A percentile compares a stretch with the other conserved stretches of the same genome.
Conservation (phyloP, 2,329 filamentous ascomycete species). For the Neodidymelliopsis sp. region DNA sequence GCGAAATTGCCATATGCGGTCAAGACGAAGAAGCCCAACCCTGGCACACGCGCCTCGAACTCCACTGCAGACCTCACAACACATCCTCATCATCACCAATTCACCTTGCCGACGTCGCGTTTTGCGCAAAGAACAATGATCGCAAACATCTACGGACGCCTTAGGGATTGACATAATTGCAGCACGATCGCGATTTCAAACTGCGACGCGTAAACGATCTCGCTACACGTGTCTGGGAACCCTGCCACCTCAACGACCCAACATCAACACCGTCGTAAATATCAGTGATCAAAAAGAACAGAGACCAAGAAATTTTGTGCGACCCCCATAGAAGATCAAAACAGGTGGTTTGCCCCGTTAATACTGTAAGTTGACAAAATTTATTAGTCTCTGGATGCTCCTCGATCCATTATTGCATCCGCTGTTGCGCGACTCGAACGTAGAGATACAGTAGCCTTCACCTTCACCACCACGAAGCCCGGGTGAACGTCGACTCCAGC, state of each 20-base stretch:
- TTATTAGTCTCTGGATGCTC: neutral
- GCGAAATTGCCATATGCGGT: conserved; percentile 10
- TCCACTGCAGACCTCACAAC: conserved; percentile 13
- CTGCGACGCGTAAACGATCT: conserved; percentile 37
- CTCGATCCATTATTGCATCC: neutral
- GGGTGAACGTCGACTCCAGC: neutral
- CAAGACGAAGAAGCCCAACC: conserved; percentile 18
- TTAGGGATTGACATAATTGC: neutral
- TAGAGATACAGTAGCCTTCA: neutral
- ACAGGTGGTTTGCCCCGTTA: no score
- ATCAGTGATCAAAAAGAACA: conserved; percentile 16
- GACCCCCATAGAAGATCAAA: no score
- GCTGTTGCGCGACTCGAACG: neutral
- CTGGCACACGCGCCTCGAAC: conserved; percentile 30
- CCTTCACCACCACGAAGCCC: neutral
- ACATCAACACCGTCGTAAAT: conserved; percentile 20
- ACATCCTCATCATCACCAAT: conserved; percentile 20
- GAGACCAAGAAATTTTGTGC: neutral
- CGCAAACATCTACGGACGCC: neutral
- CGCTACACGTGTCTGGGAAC: conserved; percentile 36
- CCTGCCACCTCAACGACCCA: conserved; percentile 20
- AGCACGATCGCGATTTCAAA: neutral
- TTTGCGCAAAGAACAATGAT: neutral
- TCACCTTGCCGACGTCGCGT: conserved; percentile 11
- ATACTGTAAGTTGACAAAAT: conserved; percentile 10